These are phyloP conservation scores for Phytophthora cactorum DNA, from an alignment of 352 stramenopile genomes.

Conservation along the genomic window DNA sequence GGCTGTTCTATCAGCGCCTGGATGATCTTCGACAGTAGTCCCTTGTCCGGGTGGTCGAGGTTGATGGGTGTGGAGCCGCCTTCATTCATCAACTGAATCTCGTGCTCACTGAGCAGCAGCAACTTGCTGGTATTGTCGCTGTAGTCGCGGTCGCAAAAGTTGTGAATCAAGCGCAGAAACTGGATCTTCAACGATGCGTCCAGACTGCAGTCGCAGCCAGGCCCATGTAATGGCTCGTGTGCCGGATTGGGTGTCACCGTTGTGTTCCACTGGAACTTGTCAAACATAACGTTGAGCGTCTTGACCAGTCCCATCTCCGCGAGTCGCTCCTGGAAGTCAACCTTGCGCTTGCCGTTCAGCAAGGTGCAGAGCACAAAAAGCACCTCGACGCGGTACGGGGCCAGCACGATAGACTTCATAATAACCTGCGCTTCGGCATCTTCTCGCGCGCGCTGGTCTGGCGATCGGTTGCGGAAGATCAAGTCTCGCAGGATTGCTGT, in stretches of 20 bases:
- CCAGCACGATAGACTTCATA: constrained; percentile 93
- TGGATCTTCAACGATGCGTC: constrained; percentile 96
- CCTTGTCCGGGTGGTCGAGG: constrained; percentile 75
- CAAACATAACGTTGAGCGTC: constrained; percentile 94
- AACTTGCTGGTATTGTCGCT: constrained; percentile 84
- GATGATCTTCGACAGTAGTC: constrained; percentile 93
- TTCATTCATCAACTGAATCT: constrained; percentile 62
- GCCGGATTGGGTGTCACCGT: constrained; percentile 45
- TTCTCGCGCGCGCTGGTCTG: constrained; percentile 61
- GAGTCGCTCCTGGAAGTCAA: constrained; percentile 91
- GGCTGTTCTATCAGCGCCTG: constrained; percentile 90
- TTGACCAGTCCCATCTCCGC: constrained; percentile 90
- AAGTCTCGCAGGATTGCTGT: constrained; percentile 74
- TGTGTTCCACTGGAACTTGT: constrained; percentile 91
- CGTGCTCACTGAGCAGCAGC: constrained; percentile 76
- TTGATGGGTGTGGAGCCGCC: constrained; percentile 56
- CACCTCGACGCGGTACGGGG: constrained; percentile 95
- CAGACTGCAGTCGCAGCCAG: constrained; percentile 94
- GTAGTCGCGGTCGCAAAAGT: constrained; percentile 96
- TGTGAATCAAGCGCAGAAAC: constrained; percentile 96
- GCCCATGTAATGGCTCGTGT: constrained; percentile 72
- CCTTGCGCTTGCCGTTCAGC: constrained; percentile 94
- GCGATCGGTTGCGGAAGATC: constrained; percentile 71
- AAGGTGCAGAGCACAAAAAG: constrained; percentile 97
- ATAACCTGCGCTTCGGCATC: constrained; percentile 83